Percentiles rank a stretch among this genome's conserved stretches.
Conservation (phyloP, 78 protist genomes). For the Emiliania huxleyi region DNA sequence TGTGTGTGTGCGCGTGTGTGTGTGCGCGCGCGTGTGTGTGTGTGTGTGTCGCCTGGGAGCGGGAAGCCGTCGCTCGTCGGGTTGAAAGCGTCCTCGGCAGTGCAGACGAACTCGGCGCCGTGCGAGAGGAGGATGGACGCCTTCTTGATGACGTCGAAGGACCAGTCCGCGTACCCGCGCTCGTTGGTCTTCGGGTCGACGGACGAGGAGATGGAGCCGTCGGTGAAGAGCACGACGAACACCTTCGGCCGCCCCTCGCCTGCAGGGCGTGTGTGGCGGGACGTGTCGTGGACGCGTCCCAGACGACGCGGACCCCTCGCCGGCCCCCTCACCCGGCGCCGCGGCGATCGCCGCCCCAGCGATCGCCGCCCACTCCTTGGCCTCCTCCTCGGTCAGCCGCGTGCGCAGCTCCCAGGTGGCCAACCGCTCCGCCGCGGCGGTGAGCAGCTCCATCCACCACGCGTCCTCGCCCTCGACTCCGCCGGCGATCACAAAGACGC, state of each 20-base stretch:
- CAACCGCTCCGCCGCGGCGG: background rate
- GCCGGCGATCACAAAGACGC: background rate
- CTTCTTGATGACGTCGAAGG: background rate
- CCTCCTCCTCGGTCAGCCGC: background rate
- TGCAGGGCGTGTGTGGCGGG: too few relatives aligned
- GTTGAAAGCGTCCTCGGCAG: background rate
- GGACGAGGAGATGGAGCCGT: background rate
- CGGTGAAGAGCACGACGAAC: background rate
- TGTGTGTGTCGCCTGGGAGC: background rate
- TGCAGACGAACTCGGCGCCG: background rate
- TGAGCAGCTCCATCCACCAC: background rate
- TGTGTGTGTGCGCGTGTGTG: too few relatives aligned
- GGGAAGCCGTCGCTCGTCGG: background rate
- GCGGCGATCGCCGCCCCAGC: background rate
- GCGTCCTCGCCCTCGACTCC: background rate
- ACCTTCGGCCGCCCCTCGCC: background rate
- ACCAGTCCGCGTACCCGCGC: background rate
- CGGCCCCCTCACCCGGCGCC: background rate
- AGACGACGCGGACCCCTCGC: too few relatives aligned
- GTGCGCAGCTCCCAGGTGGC: background rate
- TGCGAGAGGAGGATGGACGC: background rate
- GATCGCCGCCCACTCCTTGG: background rate
- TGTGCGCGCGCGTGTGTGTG: too few relatives aligned
- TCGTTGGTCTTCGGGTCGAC: background rate
- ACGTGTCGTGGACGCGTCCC: too few relatives aligned